A percentile compares a stretch with the other conserved stretches of the same genome.
Evolutionary conservation across 1,284 basidiomycete genomes (phyloP).

Genomic region (Flammula alnicola): DNA sequence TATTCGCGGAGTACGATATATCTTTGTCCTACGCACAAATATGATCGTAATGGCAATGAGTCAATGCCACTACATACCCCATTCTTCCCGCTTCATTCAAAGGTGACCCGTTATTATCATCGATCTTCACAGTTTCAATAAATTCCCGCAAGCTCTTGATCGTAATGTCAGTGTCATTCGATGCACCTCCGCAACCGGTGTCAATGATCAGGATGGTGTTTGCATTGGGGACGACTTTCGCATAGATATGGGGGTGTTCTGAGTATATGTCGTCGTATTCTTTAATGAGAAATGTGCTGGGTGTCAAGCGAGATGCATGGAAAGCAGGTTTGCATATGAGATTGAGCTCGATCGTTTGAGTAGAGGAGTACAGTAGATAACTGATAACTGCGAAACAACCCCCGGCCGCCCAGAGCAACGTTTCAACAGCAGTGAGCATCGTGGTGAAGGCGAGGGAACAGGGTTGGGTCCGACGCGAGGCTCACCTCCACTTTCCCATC

Average conservation of each 20-base stretch:
- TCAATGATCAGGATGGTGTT: slow-evolving; percentile 53
- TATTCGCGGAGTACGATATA: no score
- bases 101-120: slow-evolving; percentile 45
- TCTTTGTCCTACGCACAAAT: slow-evolving; percentile 48
- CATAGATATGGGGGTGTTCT: slow-evolving; percentile 60
- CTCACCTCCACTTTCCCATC: slow-evolving; percentile 5
- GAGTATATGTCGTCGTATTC: slow-evolving; percentile 55
- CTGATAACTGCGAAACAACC: slow-evolving; percentile 15
- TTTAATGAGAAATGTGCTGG: slow-evolving; percentile 52
- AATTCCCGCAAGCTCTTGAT: slow-evolving; percentile 52
- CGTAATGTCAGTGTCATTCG: slow-evolving; percentile 41
- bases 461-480: not conserved
- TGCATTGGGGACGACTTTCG: slow-evolving; percentile 44
- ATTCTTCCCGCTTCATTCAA: slow-evolving; percentile 47
- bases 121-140: slow-evolving; percentile 49
- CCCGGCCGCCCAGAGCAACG: slow-evolving; percentile 12
- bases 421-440: slow-evolving; percentile 15
- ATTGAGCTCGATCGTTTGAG: slow-evolving; percentile 4
- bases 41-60: slow-evolving; percentile 63
- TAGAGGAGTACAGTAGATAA: slow-evolving; percentile 19
- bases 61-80: slow-evolving; percentile 52
- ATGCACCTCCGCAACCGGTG: slow-evolving; percentile 56
- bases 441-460: slow-evolving; percentile 9
- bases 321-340: slow-evolving; percentile 39
- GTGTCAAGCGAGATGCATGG: slow-evolving; percentile 47